Percentiles rank a stretch among this genome's conserved stretches.
phyloP scores from a whole-genome alignment of 768 basidiomycete species.

The Tylopilus balloui region DNA sequence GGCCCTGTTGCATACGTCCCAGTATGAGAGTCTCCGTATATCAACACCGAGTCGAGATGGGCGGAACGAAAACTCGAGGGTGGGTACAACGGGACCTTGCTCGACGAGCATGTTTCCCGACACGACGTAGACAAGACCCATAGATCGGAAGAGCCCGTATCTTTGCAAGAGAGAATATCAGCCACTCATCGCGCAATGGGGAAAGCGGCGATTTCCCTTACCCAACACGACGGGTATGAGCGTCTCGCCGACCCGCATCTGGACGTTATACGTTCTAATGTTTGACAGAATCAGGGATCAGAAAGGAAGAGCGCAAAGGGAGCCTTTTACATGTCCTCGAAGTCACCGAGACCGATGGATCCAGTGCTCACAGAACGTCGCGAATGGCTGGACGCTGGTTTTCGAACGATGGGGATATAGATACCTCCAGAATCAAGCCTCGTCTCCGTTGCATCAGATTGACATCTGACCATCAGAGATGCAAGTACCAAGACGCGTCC shows the following conservation, averaged over 20 bases:
- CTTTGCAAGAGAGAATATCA: slow-evolving; percentile 33
- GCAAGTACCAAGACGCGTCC: slow-evolving; percentile 8
- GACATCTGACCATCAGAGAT: slow-evolving; percentile 1
- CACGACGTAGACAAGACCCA: slow-evolving; percentile 68
- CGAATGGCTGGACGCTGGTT: neutral
- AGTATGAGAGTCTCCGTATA: slow-evolving; percentile 69
- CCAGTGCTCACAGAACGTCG: slow-evolving; percentile 24
- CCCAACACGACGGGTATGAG: slow-evolving; percentile 58
- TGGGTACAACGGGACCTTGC: slow-evolving; percentile 45
- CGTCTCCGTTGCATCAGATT: neutral
- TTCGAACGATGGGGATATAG: slow-evolving; percentile 23
- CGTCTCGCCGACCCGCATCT: slow-evolving; percentile 51
- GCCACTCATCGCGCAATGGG: neutral
- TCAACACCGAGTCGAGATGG: slow-evolving; percentile 44
- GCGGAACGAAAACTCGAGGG: slow-evolving; percentile 44
- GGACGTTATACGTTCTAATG: slow-evolving; percentile 58
- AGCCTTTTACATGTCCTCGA: slow-evolving; percentile 52
- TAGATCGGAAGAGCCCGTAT: slow-evolving; percentile 75
- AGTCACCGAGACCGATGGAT: slow-evolving; percentile 56
- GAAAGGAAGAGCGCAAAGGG: neutral
- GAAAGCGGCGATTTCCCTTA: slow-evolving; percentile 24
- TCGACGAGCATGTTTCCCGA: slow-evolving; percentile 35
- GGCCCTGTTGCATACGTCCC: slow-evolving; percentile 64
- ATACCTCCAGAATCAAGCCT: slow-evolving; percentile 17
- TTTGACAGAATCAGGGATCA: neutral